These are phyloP conservation scores for Deuterostichococcus epilithicus DNA, from an alignment of 139 green algal species.

Conservation along the genomic window DNA sequence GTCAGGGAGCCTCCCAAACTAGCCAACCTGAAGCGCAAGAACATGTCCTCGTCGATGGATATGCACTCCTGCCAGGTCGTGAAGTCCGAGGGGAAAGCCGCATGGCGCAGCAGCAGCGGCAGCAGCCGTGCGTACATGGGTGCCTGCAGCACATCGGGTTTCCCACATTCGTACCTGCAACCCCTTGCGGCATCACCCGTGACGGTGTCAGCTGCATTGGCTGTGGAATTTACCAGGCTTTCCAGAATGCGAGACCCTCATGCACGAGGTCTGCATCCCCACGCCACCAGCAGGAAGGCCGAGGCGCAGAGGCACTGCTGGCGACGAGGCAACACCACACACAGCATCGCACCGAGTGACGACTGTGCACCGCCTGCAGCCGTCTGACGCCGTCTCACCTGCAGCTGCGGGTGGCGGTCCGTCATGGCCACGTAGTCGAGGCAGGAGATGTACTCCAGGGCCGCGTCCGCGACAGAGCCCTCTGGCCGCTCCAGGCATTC, in stretches of 20 bases:
- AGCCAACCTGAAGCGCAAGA: constrained; percentile 13
- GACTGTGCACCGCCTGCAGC: too few relatives aligned
- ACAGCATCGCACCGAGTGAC: too few relatives aligned
- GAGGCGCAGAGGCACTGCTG: too few relatives aligned
- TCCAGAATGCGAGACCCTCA: not conserved
- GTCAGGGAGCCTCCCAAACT: not conserved
- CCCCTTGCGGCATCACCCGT: constrained; percentile 9
- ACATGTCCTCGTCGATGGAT: constrained; percentile 15
- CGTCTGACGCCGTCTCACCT: not conserved
- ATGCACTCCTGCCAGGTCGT: constrained; percentile 12
- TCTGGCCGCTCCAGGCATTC: not conserved
- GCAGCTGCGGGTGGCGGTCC: not conserved
- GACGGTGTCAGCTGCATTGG: constrained; percentile 4
- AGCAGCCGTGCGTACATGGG: constrained; percentile 10
- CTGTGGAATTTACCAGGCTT: not conserved
- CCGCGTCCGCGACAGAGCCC: not conserved
- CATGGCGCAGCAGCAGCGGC: constrained; percentile 5
- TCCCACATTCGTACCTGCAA: not conserved
- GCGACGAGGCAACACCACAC: too few relatives aligned
- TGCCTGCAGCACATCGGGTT: constrained; percentile 2
- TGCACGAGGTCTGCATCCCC: not conserved
- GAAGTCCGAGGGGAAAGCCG: constrained; percentile 11
- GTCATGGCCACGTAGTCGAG: not conserved
- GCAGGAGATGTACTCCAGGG: not conserved
- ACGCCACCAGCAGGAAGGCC: too few relatives aligned